Percentiles rank a stretch among this genome's conserved stretches.
Evolutionary conservation across 495 filamentous ascomycete genomes (phyloP).

Genomic region (Penicillium paxilli): DNA sequence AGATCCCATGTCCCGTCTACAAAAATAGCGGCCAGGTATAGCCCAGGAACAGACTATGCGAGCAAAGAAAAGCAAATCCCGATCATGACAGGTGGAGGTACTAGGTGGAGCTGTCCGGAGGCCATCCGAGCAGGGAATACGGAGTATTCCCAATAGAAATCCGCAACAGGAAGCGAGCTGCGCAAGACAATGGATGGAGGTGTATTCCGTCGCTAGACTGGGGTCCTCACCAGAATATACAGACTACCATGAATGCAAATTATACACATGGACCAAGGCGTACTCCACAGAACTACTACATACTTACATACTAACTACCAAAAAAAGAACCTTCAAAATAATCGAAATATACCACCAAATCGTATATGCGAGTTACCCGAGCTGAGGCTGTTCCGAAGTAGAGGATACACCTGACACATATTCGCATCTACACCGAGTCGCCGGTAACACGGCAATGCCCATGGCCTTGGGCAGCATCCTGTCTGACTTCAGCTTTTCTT

Average conservation of each 20-base stretch:
- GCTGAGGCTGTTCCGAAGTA: constrained; percentile 13
- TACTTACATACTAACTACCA: not conserved
- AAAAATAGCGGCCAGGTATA: not conserved
- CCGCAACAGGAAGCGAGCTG: not conserved
- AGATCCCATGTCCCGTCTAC: not conserved
- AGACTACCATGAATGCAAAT: not conserved
- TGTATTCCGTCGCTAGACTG: too few relatives aligned
- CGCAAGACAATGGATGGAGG: not conserved
- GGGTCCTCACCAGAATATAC: too few relatives aligned
- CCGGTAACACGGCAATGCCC: constrained; percentile 1
- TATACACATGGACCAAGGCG: not conserved
- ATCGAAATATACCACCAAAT: not conserved
- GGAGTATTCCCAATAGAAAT: not conserved
- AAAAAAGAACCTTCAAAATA: not conserved
- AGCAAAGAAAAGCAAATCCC: constrained; percentile 15
- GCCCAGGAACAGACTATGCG: not conserved
- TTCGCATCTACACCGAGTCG: constrained; percentile 11
- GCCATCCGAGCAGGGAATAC: not conserved
- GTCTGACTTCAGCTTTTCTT: constrained; percentile 14
- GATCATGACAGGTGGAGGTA: constrained; percentile 9
- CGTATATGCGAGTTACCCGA: constrained; percentile 1
- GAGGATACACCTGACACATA: constrained; percentile 12
- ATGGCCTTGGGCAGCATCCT: constrained; percentile 10
- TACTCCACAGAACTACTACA: not conserved
- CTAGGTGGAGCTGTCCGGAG: not conserved